phyloP scores from a whole-genome alignment of 2,329 filamentous ascomycete species.

The Myriosclerotinia scirpicola region DNA sequence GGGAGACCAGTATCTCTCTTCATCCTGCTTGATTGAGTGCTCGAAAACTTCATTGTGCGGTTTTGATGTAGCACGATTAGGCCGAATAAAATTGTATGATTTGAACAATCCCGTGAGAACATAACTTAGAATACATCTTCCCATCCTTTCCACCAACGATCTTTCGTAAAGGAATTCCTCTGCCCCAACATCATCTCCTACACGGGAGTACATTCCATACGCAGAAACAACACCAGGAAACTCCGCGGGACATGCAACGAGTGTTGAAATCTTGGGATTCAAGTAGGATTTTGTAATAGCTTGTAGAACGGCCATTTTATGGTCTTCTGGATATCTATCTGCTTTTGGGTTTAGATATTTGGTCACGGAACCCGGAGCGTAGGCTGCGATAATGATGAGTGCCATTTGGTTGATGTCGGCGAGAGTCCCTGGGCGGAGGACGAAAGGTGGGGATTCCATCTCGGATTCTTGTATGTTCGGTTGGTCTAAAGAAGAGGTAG shows the following conservation, averaged over 20 bases:
- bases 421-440: slow-evolving; percentile 28
- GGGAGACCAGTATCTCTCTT: slow-evolving; percentile 31
- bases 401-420: slow-evolving; percentile 27
- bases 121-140: slow-evolving; percentile 23
- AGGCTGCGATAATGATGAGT: slow-evolving; percentile 24
- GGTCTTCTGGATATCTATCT: slow-evolving; percentile 24
- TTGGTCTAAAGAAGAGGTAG: too few species aligned
- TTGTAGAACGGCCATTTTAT: slow-evolving; percentile 23
- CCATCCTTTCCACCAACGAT: neutral
- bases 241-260: slow-evolving; percentile 28
- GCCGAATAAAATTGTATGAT: slow-evolving; percentile 25
- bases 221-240: slow-evolving; percentile 26
- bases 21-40: slow-evolving; percentile 23
- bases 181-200: slow-evolving; percentile 31
- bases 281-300: slow-evolving; percentile 20
- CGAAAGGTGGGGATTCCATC: slow-evolving; percentile 11
- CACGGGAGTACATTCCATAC: slow-evolving; percentile 29
- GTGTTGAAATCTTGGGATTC: slow-evolving; percentile 18
- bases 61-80: slow-evolving; percentile 27
- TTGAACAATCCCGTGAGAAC: slow-evolving; percentile 22
- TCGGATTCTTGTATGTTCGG: neutral
- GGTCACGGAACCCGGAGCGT: slow-evolving; percentile 25
- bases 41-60: slow-evolving; percentile 21
- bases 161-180: slow-evolving; percentile 2
- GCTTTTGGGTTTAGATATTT: slow-evolving; percentile 27